Evolutionary conservation across 768 basidiomycete genomes (phyloP).

Genomic region (Floccularia luteovirens): DNA sequence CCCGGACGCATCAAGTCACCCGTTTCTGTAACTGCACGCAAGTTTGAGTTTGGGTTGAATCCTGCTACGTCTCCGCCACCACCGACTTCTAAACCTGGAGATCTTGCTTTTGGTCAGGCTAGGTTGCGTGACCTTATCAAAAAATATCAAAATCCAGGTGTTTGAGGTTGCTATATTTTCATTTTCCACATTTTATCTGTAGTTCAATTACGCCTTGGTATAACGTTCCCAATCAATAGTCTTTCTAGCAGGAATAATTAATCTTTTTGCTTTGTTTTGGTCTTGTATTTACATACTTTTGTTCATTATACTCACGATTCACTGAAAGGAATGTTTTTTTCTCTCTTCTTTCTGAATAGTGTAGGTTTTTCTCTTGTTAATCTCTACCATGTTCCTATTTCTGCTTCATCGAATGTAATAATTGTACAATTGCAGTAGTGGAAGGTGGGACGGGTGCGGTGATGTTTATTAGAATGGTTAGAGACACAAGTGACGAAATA

Average conservation of each 20-base stretch:
- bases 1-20: not conserved
- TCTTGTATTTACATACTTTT: too few relatives aligned
- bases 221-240: too few relatives aligned
- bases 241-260: too few relatives aligned
- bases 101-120: constrained; percentile 72
- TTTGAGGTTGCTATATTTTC: constrained; percentile 7
- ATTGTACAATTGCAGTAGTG: too few relatives aligned
- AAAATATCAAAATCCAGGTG: constrained; percentile 57
- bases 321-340: too few relatives aligned
- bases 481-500: too few relatives aligned
- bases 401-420: too few relatives aligned
- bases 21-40: constrained; percentile 2
- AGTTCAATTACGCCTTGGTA: not conserved
- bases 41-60: not conserved
- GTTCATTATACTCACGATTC: too few relatives aligned
- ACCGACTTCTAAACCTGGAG: constrained; percentile 24
- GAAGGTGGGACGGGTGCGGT: too few relatives aligned
- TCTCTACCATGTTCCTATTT: not conserved
- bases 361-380: not conserved
- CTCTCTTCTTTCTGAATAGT: too few relatives aligned
- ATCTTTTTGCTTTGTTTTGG: too few relatives aligned
- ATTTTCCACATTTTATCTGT: constrained; percentile 2
- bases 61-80: constrained; percentile 8
- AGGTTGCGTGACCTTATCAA: constrained; percentile 71
- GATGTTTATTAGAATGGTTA: too few relatives aligned